Evolutionary conservation across 371 early-diverging fungal species (phyloP).

Genomic region (Mortierella sp.): DNA sequence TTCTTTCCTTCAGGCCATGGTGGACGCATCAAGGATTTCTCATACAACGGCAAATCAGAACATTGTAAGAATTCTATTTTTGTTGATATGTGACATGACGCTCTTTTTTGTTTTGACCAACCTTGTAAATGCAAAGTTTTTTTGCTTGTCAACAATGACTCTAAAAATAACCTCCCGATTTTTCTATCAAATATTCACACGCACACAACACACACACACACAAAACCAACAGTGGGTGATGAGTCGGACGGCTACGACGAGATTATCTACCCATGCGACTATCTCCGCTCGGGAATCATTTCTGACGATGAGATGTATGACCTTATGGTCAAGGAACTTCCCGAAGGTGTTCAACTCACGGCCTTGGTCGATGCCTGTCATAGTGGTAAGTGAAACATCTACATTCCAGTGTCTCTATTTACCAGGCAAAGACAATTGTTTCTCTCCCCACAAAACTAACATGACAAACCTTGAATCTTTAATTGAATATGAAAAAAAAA

Average conservation of each 20-base stretch:
- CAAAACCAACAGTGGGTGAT: constrained; percentile 59
- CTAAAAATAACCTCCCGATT: background rate
- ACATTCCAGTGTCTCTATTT: background rate
- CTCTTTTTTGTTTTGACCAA: background rate
- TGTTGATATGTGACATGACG: background rate
- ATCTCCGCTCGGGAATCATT: constrained; percentile 67
- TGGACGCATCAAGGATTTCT: constrained; percentile 62
- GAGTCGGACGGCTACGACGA: constrained; percentile 74
- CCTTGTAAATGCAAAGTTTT: background rate
- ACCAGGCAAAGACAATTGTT: background rate
- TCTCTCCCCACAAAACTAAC: background rate
- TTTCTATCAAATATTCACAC: background rate
- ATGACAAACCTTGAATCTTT: background rate
- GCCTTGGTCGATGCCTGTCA: constrained; percentile 75
- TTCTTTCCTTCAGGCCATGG: constrained; percentile 79
- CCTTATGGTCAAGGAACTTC: constrained; percentile 66
- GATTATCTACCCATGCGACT: constrained; percentile 76
- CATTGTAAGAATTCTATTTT: constrained; percentile 55
- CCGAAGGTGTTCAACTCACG: constrained; percentile 70
- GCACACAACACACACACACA: background rate
- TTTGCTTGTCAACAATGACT: background rate
- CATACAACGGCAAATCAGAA: constrained; percentile 51
- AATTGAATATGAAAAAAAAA: background rate
- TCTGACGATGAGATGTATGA: constrained; percentile 75
- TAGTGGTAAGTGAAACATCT: constrained; percentile 43